Evolutionary conservation across 2,329 filamentous ascomycete genomes (phyloP).

Genomic region (Colletotrichum sp.): DNA sequence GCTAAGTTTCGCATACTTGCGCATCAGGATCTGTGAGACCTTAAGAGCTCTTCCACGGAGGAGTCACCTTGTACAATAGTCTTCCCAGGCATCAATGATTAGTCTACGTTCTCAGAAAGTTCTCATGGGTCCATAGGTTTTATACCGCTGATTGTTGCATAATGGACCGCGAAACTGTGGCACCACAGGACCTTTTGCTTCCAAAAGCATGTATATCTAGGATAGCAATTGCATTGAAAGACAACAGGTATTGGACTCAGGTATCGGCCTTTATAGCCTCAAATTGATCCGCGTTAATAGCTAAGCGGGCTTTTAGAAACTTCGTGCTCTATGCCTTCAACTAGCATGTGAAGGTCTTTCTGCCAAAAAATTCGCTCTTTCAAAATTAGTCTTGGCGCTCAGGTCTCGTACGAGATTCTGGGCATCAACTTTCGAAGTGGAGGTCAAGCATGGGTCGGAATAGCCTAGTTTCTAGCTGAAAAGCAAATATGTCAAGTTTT

Average conservation of each 20-base stretch:
- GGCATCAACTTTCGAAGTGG: neutral
- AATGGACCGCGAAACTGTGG: neutral
- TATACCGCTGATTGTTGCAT: no score
- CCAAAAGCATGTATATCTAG: neutral
- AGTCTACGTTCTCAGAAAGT: no score
- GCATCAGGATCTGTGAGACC: neutral
- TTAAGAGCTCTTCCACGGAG: neutral
- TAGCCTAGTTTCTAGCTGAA: neutral
- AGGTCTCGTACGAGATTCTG: neutral
- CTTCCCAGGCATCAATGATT: no score
- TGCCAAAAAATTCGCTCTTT: neutral
- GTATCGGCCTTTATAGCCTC: accelerated
- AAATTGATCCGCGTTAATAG: neutral
- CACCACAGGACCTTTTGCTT: neutral
- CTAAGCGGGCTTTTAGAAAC: neutral
- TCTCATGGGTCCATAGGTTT: no score
- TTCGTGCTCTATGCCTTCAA: neutral
- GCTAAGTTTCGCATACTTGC: neutral
- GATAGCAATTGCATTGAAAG: neutral
- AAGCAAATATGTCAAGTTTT: neutral
- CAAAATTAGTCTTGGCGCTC: neutral
- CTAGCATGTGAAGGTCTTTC: neutral
- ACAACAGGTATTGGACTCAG: neutral
- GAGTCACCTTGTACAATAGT: neutral
- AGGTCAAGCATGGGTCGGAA: neutral